Conservation (phyloP, 345 rosid genomes). For the Bretschneidera sinensis region DNA sequence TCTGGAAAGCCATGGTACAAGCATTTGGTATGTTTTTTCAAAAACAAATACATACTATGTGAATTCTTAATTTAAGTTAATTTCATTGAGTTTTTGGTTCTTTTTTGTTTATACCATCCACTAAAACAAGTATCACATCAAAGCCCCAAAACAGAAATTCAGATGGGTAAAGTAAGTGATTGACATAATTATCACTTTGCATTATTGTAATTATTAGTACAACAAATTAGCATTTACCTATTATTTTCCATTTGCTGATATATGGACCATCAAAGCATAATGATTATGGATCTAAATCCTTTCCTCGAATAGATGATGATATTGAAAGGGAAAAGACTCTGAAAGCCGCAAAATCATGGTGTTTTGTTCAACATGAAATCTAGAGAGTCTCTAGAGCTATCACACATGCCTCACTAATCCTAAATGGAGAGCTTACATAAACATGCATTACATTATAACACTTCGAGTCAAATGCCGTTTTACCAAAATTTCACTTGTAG, state of each 20-base stretch:
- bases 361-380: constrained; percentile 62
- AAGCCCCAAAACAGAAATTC: background rate
- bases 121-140: background rate
- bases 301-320: constrained; percentile 78
- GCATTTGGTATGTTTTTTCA: constrained; percentile 49
- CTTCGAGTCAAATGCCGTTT: background rate
- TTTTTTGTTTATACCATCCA: no score
- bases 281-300: constrained; percentile 67
- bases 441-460: background rate
- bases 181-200: no score
- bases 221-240: constrained; percentile 1
- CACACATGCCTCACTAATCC: constrained; percentile 57
- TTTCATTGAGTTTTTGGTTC: background rate
- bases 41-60: no score
- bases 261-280: constrained; percentile 72
- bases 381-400: constrained; percentile 81
- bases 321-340: constrained; percentile 46
- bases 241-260: constrained; percentile 32
- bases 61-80: background rate
- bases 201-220: background rate
- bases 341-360: constrained; percentile 54
- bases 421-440: no score
- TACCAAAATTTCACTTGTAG: background rate
- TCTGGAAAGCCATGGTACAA: constrained; percentile 60
- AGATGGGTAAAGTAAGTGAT: no score